phyloP scores from a whole-genome alignment of 2,329 filamentous ascomycete genomes.

The Blastomyces silverae region DNA sequence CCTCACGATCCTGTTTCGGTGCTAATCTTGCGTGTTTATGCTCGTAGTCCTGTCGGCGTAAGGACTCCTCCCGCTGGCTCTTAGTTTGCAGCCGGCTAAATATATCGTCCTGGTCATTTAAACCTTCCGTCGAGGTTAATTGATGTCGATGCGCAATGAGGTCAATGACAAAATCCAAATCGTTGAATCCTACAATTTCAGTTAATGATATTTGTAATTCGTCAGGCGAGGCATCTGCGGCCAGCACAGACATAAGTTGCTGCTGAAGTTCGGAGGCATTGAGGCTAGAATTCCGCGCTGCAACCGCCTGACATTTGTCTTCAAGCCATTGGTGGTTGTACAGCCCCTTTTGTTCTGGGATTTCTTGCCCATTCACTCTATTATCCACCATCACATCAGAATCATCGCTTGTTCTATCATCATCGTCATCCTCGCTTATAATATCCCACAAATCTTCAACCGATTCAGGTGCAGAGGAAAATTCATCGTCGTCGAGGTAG shows the following conservation, averaged over 20 bases:
- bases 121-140: constrained; percentile 48
- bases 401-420: constrained; percentile 49
- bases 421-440: constrained; percentile 67
- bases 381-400: constrained; percentile 49
- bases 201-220: constrained; percentile 86
- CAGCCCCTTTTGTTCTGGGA: constrained; percentile 19
- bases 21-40: constrained; percentile 73
- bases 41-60: constrained; percentile 67
- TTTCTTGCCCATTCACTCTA: constrained; percentile 23
- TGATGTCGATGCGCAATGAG: constrained; percentile 70
- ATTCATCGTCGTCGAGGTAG: constrained; percentile 59
- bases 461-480: constrained; percentile 48
- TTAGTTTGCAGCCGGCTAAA: constrained; percentile 60
- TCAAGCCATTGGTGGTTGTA: constrained; percentile 66
- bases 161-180: constrained; percentile 87
- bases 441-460: constrained; percentile 85
- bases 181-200: constrained; percentile 86
- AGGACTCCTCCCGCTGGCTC: constrained; percentile 68
- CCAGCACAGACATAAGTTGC: constrained; percentile 69
- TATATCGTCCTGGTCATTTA: constrained; percentile 30
- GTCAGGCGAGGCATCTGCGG: constrained; percentile 65
- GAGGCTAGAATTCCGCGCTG: constrained; percentile 58
- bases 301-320: constrained; percentile 60
- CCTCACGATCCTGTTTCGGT: constrained; percentile 61
- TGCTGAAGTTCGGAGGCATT: constrained; percentile 63